Percentiles rank a stretch among this genome's conserved stretches.
Conservation (phyloP, 345 rosid genomes). For the Salix udensis region DNA sequence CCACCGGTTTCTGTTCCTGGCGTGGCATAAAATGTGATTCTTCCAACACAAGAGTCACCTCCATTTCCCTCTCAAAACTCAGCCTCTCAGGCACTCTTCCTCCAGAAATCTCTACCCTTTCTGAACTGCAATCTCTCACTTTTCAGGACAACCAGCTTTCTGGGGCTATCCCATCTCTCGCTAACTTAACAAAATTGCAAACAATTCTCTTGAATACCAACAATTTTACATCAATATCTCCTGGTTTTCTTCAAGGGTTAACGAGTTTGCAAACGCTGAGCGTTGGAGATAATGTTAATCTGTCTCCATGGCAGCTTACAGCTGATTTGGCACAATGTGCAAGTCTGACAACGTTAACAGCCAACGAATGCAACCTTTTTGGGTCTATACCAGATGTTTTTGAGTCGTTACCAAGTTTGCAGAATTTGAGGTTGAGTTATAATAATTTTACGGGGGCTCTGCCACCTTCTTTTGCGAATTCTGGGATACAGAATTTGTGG, state of each 20-base stretch:
- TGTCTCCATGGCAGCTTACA: constrained; percentile 65
- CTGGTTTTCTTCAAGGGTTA: constrained; percentile 61
- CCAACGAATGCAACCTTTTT: constrained; percentile 34
- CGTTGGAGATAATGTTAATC: constrained; percentile 30
- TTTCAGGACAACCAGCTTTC: constrained; percentile 53
- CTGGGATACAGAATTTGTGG: constrained; percentile 58
- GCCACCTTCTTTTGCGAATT: constrained; percentile 53
- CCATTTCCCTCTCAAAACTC: constrained; percentile 36
- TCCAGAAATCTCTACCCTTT: constrained; percentile 46
- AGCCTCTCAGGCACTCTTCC: constrained; percentile 52
- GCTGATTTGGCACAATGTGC: constrained; percentile 45
- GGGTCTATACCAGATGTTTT: constrained; percentile 71
- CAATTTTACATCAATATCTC: constrained; percentile 48
- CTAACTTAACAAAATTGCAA: constrained; percentile 46
- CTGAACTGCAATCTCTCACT: constrained; percentile 43
- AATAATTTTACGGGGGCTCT: constrained; percentile 68
- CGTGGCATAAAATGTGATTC: constrained; percentile 48
- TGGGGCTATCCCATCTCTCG: constrained; percentile 62
- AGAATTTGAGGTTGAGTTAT: constrained; percentile 56
- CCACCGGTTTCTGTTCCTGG: constrained; percentile 53
- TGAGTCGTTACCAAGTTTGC: constrained; percentile 44
- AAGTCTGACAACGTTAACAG: constrained; percentile 33
- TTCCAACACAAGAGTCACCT: constrained; percentile 36
- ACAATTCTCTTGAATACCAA: constrained; percentile 45
- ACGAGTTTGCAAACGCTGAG: constrained; percentile 47